Percentiles rank a stretch among this genome's conserved stretches.
These are phyloP conservation scores for Penicillium simplicissimum DNA, from an alignment of 495 filamentous ascomycete species.

Conservation along the genomic window DNA sequence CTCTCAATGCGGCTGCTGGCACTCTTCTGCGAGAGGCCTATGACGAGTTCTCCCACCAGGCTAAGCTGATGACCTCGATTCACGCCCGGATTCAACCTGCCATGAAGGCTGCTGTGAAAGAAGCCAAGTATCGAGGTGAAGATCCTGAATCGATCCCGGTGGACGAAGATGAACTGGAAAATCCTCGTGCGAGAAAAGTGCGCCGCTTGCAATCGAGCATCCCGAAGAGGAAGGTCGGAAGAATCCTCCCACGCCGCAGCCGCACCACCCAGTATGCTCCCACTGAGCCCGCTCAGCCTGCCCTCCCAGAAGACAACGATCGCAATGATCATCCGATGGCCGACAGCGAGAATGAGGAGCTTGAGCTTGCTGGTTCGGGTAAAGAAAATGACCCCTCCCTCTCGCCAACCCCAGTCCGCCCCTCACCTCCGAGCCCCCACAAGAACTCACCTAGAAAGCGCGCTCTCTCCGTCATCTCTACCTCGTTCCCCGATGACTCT, in stretches of 20 bases:
- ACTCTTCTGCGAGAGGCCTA: constrained; percentile 64
- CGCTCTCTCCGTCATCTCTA: constrained; percentile 43
- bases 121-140: constrained; percentile 63
- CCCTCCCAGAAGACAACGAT: constrained; percentile 1
- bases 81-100: constrained; percentile 58
- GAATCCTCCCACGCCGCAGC: constrained; percentile 4
- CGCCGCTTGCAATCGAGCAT: constrained; percentile 26
- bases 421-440: constrained; percentile 33
- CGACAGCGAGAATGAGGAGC: constrained; percentile 37
- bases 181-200: constrained; percentile 28
- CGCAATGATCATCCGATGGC: constrained; percentile 14
- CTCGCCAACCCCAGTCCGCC: constrained; percentile 39
- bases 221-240: constrained; percentile 27
- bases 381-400: constrained; percentile 56
- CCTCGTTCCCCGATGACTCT: constrained; percentile 28
- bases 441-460: constrained; percentile 42
- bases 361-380: constrained; percentile 28
- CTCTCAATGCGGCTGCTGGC: constrained; percentile 66
- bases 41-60: constrained; percentile 58
- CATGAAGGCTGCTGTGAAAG: constrained; percentile 43
- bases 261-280: constrained; percentile 1
- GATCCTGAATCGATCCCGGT: constrained; percentile 36
- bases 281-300: background rate
- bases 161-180: constrained; percentile 20
- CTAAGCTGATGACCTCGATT: constrained; percentile 66